Base-by-base conservation (phyloP, 2,329 filamentous ascomycete genomes). In the Cercospora berteroae region DNA sequence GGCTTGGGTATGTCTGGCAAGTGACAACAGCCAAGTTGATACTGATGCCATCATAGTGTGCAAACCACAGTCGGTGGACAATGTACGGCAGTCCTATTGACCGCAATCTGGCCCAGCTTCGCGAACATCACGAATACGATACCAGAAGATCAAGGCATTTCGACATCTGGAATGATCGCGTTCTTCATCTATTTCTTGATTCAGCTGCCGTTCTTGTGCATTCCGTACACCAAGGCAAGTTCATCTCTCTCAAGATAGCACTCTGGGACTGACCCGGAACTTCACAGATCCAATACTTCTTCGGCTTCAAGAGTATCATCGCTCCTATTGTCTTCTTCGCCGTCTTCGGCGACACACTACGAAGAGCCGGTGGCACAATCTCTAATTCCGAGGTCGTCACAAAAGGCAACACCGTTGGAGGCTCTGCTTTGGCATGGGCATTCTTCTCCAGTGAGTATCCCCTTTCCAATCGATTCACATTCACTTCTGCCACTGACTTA, bases 71-170 rank as follows among this genome's bases (percentile, higher is more conserved):
- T 72, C 52, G 75, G 73, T 8, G 72, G 70, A 5, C 71, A 74
- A 36, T 73, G 71, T 50, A 74, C 74, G 67, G 66, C 64, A 16
- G 69, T 74, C 8, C 60, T 75, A 39, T 67, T 75, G 31, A 71
- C 68, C 27, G 83, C 85, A 0, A 86, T 87, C 69, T 88, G 86
- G 84, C 86, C 87, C 0, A 84, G 82, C 16, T 88, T 86, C 69
- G 75, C 79, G 0, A 80, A 79, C 0, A 79, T 88, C 12, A 79
- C 80, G 0, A 88, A 89, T 70, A 76, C 79, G 20, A 81, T 89
- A 18, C 81, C 85, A 0, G 77, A 76, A 1, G 76, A 72, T 12
- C 79, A 84, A 55, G 86, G 86, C 13, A 87, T 87, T 44, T 83
- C 82, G 2, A 86, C 83, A 1, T 80, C 84, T 63, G 84, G 83